Base-by-base conservation (phyloP, 768 basidiomycete genomes). In the Tylopilus sp. region DNA sequence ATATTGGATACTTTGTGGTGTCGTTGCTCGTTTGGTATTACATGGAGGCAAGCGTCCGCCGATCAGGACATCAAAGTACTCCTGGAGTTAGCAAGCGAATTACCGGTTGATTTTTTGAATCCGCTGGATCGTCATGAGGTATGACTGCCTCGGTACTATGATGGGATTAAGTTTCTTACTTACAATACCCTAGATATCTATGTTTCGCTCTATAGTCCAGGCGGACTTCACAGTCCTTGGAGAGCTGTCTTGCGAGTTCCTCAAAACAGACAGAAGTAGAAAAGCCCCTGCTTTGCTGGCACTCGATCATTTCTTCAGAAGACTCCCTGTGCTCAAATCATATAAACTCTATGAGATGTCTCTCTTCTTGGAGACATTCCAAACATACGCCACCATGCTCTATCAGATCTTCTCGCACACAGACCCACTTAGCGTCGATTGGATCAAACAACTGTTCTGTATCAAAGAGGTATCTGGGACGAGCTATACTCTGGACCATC, bases 1-100 rank as follows among this genome's bases (percentile, higher is more conserved):
- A 63, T 80, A 16, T 62, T 79, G 17, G 71, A 74, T 25, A 72
- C 65, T 1, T 62, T 83, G 13, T 84, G 83, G 82, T 59, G 59
- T 6, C 62, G 65, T 10, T 61, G 76, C 16, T 75, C 80, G 0
- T 79, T 82, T 44, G 76, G 74, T 4, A 55, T 68, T 1, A 16
- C 31, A 6, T 40, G 29, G 3, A 48, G 48, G 24, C 44, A 47
- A 10, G 38, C 56, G 21, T 29, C 44, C 6, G 38, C n/a, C 5
- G 41, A 59, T 17, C 30, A 31, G 28, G 24, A 43, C 4, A 41
- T 67, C n/a, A 7, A 13, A 9, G 31, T 47, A 24, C 59, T 77
- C 12, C 48, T 76, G 24, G 59, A 55, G 0, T 60, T 70, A 31
- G 63, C 69, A 1, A 36, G 10, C 26, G 30, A 60, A 30, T 33